Base-by-base conservation (phyloP, 1,284 basidiomycete genomes). In the Ceratobasidium theobromae region DNA sequence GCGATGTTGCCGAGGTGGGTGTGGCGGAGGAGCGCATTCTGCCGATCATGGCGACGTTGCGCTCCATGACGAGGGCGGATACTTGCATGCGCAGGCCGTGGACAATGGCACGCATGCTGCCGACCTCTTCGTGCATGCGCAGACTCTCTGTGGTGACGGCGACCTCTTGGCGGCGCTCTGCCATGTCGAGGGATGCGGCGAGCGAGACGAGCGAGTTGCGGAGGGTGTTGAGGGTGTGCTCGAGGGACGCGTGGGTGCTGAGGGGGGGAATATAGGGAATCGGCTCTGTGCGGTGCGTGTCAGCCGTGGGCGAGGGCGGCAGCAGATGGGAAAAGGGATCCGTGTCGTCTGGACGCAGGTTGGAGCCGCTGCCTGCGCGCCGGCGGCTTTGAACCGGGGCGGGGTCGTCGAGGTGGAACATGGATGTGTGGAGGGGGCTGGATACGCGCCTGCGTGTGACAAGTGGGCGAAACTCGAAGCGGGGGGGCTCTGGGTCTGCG, bases 21-120 rank as follows among this genome's bases (percentile, higher is more conserved):
- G n/a, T n/a, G n/a, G n/a, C 23, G 27, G 33, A 38, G 32, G 25
- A 52, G 30, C 4, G 49, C 60, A 43, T 65, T 55, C 80, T 75
- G 40, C 80, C 81, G 23, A 79, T 82, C 49, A 81, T 75, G 69
- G 83, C 82, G 6, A 81, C 80, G 74, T 85, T 86, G 65, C 85
- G 78, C 49, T 86, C 85, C 82, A 87, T 83, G 83, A 88, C 83
- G 68, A 88, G 81, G 53, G 38, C 32, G 75, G 79, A 27, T 69
- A 89, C 86, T 81, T 92, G 91, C 83, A 92, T 89, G 51, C 91
- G 80, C 68, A 95, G 76, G 0, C 90, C 89, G 69, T 91, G 86
- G 48, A 93, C 81, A 57, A 84, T 86, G 21, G 84, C 87, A 65
- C 88, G 81, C 66, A 94, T 72, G 9, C 86, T 84, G 67, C 85